Evolutionary conservation across 2,329 filamentous ascomycete genomes (phyloP).

Genomic region (Calonectria honghensis): DNA sequence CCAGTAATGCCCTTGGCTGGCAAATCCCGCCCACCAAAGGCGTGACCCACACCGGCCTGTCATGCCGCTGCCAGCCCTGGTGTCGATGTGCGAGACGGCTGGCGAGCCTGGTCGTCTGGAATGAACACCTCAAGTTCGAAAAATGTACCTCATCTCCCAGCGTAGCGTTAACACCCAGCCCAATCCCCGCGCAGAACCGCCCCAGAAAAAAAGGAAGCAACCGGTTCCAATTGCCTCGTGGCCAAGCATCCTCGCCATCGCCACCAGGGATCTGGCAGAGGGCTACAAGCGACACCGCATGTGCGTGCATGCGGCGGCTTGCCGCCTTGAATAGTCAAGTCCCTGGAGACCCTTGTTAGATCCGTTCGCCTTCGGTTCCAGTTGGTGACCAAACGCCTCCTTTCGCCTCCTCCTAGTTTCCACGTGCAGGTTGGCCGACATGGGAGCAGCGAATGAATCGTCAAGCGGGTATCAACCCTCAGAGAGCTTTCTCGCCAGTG

Average conservation of each 20-base stretch:
- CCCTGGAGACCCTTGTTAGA: neutral
- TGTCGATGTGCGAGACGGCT: neutral
- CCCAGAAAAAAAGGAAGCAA: slow-evolving; percentile 2
- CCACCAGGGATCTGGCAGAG: neutral
- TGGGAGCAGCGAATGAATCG: slow-evolving; percentile 12
- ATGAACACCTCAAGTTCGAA: slow-evolving; percentile 3
- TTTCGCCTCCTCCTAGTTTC: neutral
- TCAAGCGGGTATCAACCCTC: slow-evolving; percentile 8
- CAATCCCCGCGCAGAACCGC: neutral
- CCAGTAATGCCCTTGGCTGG: slow-evolving; percentile 14
- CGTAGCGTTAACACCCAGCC: neutral
- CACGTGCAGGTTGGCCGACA: slow-evolving; percentile 1
- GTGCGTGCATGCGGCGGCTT: neutral
- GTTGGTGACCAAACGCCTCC: neutral
- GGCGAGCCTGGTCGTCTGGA: slow-evolving; percentile 25
- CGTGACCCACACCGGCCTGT: slow-evolving; percentile 18
- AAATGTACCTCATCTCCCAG: slow-evolving; percentile 8
- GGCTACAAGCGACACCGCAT: neutral
- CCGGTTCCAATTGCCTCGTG: slow-evolving; percentile 4
- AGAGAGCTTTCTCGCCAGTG: neutral
- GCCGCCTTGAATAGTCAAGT: neutral
- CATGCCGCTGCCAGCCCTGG: slow-evolving; percentile 6
- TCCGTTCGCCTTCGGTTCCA: neutral
- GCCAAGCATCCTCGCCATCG: neutral
- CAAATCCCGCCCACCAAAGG: slow-evolving; percentile 14